Evolutionary conservation across 495 filamentous ascomycete genomes (phyloP).

Genomic region (Lasiosphaeria ovina): DNA sequence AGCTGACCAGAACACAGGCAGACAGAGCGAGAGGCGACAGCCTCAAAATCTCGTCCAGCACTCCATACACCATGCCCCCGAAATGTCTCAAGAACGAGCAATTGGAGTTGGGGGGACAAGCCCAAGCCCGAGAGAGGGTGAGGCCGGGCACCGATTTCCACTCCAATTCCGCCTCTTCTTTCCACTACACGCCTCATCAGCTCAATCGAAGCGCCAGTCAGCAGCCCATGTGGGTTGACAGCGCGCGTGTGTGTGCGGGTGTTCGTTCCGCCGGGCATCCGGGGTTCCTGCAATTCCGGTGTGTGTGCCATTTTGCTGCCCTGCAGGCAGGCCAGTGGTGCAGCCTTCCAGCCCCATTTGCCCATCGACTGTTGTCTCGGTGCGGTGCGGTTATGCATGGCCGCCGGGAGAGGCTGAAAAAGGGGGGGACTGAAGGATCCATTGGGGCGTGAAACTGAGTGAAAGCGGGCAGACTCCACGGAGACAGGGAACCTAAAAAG

Average conservation of each 20-base stretch:
- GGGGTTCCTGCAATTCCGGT: too few species aligned
- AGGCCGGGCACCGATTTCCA: neutral
- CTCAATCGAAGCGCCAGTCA: too few species aligned
- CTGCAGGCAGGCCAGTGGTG: too few species aligned
- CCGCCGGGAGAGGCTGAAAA: conserved; percentile 4
- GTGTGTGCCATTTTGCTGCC: too few species aligned
- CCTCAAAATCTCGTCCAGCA: neutral
- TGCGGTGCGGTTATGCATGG: neutral
- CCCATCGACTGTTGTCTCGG: too few species aligned
- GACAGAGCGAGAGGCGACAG: neutral
- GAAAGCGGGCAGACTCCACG: neutral
- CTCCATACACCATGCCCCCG: too few species aligned
- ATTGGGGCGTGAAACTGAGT: too few species aligned
- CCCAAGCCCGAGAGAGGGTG: neutral
- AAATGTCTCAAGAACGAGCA: neutral
- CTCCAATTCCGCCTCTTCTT: neutral
- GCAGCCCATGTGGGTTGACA: too few species aligned
- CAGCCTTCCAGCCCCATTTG: too few species aligned
- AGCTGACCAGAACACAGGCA: neutral
- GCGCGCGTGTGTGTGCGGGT: too few species aligned
- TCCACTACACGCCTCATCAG: too few species aligned
- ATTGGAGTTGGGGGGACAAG: neutral
- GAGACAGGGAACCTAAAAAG: neutral
- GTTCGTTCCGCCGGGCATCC: too few species aligned
- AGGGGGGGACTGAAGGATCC: neutral